Evolutionary conservation across 192 early-diverging fungal species (phyloP).

Genomic region (Mycoemilia scoparia): DNA sequence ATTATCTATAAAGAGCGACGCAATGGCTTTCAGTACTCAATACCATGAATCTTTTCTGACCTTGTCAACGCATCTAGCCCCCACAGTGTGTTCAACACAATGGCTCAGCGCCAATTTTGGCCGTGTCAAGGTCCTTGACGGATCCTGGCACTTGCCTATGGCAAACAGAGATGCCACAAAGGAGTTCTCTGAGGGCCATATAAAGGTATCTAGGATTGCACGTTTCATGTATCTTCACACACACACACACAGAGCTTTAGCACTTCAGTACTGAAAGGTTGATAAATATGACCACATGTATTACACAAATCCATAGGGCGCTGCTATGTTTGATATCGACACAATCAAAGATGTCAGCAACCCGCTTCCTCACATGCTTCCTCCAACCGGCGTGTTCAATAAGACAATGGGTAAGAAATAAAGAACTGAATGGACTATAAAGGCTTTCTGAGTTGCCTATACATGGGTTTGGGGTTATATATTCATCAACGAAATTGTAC

Average conservation of each 20-base stretch:
- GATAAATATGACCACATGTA: constrained; percentile 6
- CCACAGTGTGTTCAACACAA: constrained; percentile 27
- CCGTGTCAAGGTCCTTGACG: constrained; percentile 63
- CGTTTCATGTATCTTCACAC: constrained; percentile 2
- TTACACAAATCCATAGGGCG: too few species aligned
- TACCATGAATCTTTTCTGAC: background rate
- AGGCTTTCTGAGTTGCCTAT: background rate
- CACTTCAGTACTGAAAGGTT: background rate
- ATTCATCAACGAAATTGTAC: background rate
- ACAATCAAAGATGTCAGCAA: constrained; percentile 50
- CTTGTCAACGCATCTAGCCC: background rate
- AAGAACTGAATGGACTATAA: too few species aligned
- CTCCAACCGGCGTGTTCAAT: constrained; percentile 49
- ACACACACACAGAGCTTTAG: background rate
- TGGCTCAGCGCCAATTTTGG: constrained; percentile 41
- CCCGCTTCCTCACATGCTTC: constrained; percentile 81
- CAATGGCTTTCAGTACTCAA: background rate
- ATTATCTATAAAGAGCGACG: too few species aligned
- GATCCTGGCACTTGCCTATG: constrained; percentile 81
- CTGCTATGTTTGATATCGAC: constrained; percentile 87
- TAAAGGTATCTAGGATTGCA: constrained; percentile 5
- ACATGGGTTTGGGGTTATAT: constrained; percentile 1
- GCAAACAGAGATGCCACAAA: constrained; percentile 39
- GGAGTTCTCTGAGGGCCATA: constrained; percentile 51
- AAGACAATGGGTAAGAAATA: constrained; percentile 36